Conservation (phyloP, 352 stramenopile genomes). For the Halophytophthora batemanensis region DNA sequence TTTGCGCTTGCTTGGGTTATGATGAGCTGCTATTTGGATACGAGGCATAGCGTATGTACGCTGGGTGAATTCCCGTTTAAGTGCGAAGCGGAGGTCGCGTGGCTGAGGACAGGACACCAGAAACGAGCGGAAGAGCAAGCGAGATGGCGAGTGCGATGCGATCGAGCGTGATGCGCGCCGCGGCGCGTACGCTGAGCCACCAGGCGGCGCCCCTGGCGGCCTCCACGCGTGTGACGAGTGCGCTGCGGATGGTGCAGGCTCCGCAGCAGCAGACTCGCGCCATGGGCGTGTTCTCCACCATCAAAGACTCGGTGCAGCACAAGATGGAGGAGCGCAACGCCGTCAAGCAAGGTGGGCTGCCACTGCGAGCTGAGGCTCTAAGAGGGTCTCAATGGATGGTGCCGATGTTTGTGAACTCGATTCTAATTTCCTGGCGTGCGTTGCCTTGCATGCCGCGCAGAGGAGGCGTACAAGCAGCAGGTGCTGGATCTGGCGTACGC, state of each 20-base stretch:
- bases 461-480: conserved; percentile 75
- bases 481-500: conserved; percentile 65
- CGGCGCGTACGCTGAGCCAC: conserved; percentile 25
- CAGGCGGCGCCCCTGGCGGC: conserved; percentile 8
- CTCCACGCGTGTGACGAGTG: neutral
- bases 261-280: conserved; percentile 40
- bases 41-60: neutral
- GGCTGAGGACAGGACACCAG: conserved; percentile 1
- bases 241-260: conserved; percentile 3
- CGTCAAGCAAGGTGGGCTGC: conserved; percentile 56
- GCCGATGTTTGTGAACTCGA: neutral
- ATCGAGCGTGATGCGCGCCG: conserved; percentile 30
- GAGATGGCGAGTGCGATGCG: conserved; percentile 43
- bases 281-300: conserved; percentile 71
- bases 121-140: conserved; percentile 20
- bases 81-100: neutral
- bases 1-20: too few species aligned
- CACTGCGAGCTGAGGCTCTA: neutral
- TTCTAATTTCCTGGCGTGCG: neutral
- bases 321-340: conserved; percentile 84
- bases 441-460: conserved; percentile 17
- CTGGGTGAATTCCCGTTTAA: neutral
- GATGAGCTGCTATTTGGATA: too few species aligned
- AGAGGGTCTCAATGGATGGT: neutral
- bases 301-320: conserved; percentile 65